Evolutionary conservation across 2,329 filamentous ascomycete species (phyloP).

Genomic region (Neobulgaria alba): DNA sequence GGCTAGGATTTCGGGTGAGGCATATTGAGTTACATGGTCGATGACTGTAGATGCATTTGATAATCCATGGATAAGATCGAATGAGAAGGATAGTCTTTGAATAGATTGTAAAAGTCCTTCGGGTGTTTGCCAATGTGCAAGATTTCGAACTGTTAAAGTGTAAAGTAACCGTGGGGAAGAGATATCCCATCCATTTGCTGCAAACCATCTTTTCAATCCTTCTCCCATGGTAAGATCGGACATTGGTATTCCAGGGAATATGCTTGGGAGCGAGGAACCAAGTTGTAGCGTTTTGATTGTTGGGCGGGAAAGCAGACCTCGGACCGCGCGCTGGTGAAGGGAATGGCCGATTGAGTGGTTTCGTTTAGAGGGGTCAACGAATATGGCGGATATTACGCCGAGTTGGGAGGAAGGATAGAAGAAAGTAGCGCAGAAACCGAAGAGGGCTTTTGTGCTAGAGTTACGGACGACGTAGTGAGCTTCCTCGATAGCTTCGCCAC

Average conservation of each 20-base stretch:
- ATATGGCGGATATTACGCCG: slow-evolving; percentile 74
- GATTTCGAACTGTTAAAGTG: slow-evolving; percentile 52
- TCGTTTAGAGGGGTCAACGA: slow-evolving; percentile 79
- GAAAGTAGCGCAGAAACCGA: slow-evolving; percentile 89
- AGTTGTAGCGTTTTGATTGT: slow-evolving; percentile 75
- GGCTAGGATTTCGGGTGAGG: slow-evolving; percentile 53
- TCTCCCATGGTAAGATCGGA: slow-evolving; percentile 41
- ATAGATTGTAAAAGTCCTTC: slow-evolving; percentile 51
- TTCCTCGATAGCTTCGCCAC: slow-evolving; percentile 63
- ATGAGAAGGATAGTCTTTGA: slow-evolving; percentile 43
- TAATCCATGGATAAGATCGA: slow-evolving; percentile 57
- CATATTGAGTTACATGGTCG: slow-evolving; percentile 56
- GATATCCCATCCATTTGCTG: slow-evolving; percentile 81
- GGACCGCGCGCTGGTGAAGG: slow-evolving; percentile 76
- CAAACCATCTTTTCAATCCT: slow-evolving; percentile 64
- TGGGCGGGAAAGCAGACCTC: slow-evolving; percentile 64
- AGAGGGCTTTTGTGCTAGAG: slow-evolving; percentile 81
- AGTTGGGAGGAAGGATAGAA: slow-evolving; percentile 47
- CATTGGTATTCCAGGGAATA: slow-evolving; percentile 79
- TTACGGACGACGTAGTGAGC: slow-evolving; percentile 89
- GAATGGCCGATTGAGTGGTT: slow-evolving; percentile 88
- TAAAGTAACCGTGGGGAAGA: slow-evolving; percentile 53
- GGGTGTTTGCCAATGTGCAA: slow-evolving; percentile 52
- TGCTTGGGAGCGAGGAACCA: slow-evolving; percentile 71
- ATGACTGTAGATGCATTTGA: slow-evolving; percentile 52